These are phyloP conservation scores for Geotrichum klebahnii DNA, from an alignment of 1,139 yeast genomes.

Conservation along the genomic window DNA sequence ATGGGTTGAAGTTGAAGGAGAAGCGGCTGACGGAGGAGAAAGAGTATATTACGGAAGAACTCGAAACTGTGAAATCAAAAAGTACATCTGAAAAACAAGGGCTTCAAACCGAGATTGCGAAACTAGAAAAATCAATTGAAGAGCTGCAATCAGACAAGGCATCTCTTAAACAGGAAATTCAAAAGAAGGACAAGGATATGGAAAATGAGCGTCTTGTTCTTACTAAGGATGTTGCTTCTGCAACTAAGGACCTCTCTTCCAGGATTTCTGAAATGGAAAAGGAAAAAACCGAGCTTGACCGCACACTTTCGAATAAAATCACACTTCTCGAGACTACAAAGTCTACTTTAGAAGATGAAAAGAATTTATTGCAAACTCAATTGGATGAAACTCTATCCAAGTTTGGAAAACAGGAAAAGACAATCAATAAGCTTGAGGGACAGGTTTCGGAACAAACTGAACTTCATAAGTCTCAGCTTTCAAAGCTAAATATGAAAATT, in stretches of 20 bases:
- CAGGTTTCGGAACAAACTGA: background rate
- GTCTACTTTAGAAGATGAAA: slow-evolving; percentile 5
- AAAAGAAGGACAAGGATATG: slow-evolving; percentile 18
- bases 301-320: slow-evolving; percentile 9
- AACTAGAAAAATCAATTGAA: slow-evolving; percentile 14
- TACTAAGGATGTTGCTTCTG: slow-evolving; percentile 25
- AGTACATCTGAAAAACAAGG: slow-evolving; percentile 8
- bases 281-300: slow-evolving; percentile 16
- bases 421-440: slow-evolving; percentile 7
- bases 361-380: slow-evolving; percentile 3
- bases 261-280: slow-evolving; percentile 22
- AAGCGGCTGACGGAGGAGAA: slow-evolving; percentile 10
- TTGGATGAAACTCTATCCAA: slow-evolving; percentile 19
- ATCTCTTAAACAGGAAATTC: slow-evolving; percentile 10
- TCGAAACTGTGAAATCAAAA: slow-evolving; percentile 13
- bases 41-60: slow-evolving; percentile 13
- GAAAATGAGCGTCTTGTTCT: slow-evolving; percentile 23
- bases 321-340: slow-evolving; percentile 3
- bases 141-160: slow-evolving; percentile 17
- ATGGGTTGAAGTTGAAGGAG: slow-evolving; percentile 1
- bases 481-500: background rate
- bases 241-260: slow-evolving; percentile 23
- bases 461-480: slow-evolving; percentile 4
- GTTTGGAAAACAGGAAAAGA: slow-evolving; percentile 9
- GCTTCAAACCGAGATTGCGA: slow-evolving; percentile 13